These are phyloP conservation scores for Lentinus polychrous DNA, from an alignment of 1,284 basidiomycete species.

Conservation along the genomic window DNA sequence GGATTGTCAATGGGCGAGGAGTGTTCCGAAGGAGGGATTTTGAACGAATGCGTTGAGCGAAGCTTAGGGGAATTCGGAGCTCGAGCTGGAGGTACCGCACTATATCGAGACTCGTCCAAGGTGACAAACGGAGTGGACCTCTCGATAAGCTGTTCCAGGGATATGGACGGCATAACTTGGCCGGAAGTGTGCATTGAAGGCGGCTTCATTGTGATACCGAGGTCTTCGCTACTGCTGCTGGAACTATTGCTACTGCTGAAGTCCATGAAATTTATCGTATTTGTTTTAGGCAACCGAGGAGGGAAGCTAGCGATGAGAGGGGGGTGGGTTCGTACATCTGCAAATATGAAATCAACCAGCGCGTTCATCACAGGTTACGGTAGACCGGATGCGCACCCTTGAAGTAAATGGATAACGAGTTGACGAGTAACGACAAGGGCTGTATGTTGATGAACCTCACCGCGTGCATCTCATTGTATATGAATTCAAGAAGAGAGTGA, in stretches of 20 bases:
- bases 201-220: conserved; percentile 22
- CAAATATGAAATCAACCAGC: background rate
- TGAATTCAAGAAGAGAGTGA: conserved; percentile 52
- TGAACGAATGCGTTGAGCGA: conserved; percentile 3
- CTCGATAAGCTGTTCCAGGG: conserved; percentile 18
- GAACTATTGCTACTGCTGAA: background rate
- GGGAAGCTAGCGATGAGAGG: conserved; percentile 56
- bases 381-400: conserved; percentile 34
- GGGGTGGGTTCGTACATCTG: conserved; percentile 58
- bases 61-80: no score
- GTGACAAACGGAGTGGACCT: conserved; percentile 31
- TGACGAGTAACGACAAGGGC: conserved; percentile 54
- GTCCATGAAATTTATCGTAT: background rate
- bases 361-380: background rate
- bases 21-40: background rate
- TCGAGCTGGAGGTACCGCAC: conserved; percentile 25
- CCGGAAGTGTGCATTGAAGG: background rate
- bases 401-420: conserved; percentile 51
- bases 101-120: conserved; percentile 35
- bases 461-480: conserved; percentile 63
- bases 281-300: conserved; percentile 20
- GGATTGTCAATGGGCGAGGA: background rate
- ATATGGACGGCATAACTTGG: no score
- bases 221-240: conserved; percentile 5
- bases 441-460: conserved; percentile 58